Evolutionary conservation across 805 yeast species (phyloP).

Genomic region (Saturnispora serradocipensis): DNA sequence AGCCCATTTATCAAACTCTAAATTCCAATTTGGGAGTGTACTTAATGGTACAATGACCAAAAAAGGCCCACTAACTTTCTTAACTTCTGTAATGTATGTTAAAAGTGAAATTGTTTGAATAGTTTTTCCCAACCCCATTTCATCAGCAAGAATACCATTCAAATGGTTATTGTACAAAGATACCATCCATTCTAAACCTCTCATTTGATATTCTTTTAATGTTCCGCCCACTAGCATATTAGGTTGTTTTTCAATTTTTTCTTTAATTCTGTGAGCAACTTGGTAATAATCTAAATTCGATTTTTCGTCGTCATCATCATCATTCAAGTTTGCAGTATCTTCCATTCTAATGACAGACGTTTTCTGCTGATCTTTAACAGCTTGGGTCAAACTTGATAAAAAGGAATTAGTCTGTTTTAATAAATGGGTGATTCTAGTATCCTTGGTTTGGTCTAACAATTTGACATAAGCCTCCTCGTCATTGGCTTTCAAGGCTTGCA

Average conservation of each 20-base stretch:
- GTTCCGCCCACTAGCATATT: conserved; percentile 64
- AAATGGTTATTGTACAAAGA: conserved; percentile 51
- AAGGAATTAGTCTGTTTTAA: conserved; percentile 71
- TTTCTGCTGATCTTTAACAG: conserved; percentile 67
- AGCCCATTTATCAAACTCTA: conserved; percentile 85
- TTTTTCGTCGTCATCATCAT: conserved; percentile 37
- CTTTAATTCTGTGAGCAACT: conserved; percentile 71
- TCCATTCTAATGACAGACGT: conserved; percentile 33
- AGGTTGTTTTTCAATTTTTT: conserved; percentile 59
- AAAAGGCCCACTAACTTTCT: conserved; percentile 59
- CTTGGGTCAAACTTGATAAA: conserved; percentile 69
- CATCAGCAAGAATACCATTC: conserved; percentile 59
- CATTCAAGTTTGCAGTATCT: conserved; percentile 15
- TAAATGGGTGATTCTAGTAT: conserved; percentile 77
- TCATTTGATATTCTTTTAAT: conserved; percentile 65
- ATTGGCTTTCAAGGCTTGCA: conserved; percentile 77
- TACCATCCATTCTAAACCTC: conserved; percentile 62
- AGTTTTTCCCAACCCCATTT: conserved; percentile 62
- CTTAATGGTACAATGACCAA: conserved; percentile 78
- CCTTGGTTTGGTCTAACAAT: conserved; percentile 77
- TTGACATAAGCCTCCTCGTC: conserved; percentile 85
- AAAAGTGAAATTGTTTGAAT: conserved; percentile 72
- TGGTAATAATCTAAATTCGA: conserved; percentile 72
- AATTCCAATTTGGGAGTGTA: conserved; percentile 76
- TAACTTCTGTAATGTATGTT: conserved; percentile 59